Evolutionary conservation across 148 eudicot species (phyloP).

Genomic region (Fagopyrum esculentum): DNA sequence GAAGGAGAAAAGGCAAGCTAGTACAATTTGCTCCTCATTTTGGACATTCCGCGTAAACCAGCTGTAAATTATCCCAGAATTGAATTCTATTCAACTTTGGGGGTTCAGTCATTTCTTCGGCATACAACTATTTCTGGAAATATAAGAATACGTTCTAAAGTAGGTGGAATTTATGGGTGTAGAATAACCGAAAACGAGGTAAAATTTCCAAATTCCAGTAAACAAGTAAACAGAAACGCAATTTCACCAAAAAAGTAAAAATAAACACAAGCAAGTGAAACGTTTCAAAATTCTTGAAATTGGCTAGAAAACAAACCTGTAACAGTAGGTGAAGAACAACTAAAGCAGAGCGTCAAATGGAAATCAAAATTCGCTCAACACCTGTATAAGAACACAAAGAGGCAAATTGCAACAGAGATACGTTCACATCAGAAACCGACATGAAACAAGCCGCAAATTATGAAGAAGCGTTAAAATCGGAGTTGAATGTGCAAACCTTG

Average conservation of each 20-base stretch:
- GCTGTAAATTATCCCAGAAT: neutral
- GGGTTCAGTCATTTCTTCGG: neutral
- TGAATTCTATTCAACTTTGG: neutral
- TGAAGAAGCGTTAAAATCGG: neutral
- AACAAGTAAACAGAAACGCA: neutral
- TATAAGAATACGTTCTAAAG: neutral
- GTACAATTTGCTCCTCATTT: neutral
- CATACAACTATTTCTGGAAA: neutral
- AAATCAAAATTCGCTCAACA: neutral
- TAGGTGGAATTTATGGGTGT: neutral
- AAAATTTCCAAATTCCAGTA: neutral
- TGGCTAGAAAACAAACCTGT: neutral
- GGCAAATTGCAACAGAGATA: neutral
- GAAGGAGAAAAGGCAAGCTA: neutral
- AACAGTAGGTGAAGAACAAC: neutral
- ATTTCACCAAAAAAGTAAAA: neutral
- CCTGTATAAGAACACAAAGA: slow-evolving; percentile 3
- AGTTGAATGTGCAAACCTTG: slow-evolving; percentile 6
- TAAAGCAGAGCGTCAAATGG: neutral
- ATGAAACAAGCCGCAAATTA: neutral
- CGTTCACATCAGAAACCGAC: neutral
- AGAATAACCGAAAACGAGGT: neutral
- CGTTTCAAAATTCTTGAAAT: neutral
- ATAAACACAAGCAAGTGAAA: neutral
- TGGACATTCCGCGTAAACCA: neutral